These are phyloP conservation scores for Adansonia gregorii DNA, from an alignment of 441 rosid species.

Conservation along the genomic window DNA sequence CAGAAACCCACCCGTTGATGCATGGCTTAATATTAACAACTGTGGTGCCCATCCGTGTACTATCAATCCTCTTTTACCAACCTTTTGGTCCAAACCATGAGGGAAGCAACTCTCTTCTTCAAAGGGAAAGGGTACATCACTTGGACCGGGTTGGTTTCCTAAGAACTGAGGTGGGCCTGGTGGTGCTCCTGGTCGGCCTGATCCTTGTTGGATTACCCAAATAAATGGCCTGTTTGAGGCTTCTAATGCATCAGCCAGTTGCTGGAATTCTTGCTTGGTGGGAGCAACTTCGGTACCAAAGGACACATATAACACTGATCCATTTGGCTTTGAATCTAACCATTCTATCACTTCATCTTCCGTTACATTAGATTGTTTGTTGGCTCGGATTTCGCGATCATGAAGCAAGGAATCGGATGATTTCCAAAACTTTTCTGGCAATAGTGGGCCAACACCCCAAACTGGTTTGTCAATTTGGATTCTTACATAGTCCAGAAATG, in stretches of 20 bases:
- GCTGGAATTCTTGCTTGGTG: constrained; percentile 37
- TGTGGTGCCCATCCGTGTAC: constrained; percentile 48
- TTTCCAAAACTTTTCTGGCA: constrained; percentile 45
- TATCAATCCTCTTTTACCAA: constrained; percentile 37
- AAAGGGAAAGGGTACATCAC: neutral
- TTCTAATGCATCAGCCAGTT: constrained; percentile 43
- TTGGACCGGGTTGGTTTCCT: neutral
- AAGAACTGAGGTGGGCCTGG: constrained; percentile 23
- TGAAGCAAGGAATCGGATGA: constrained; percentile 29
- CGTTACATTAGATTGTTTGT: constrained; percentile 33
- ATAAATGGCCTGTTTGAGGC: constrained; percentile 44
- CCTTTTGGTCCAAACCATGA: constrained; percentile 29
- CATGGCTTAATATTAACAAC: constrained; percentile 40
- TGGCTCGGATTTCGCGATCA: constrained; percentile 37
- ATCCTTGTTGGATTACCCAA: constrained; percentile 48
- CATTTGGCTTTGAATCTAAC: constrained; percentile 47
- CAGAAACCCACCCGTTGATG: constrained; percentile 35
- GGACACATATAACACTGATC: constrained; percentile 52
- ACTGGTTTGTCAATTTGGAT: constrained; percentile 38
- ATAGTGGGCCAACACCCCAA: constrained; percentile 44
- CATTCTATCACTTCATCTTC: constrained; percentile 49
- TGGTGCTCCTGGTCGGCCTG: constrained; percentile 43
- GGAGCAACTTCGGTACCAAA: constrained; percentile 60
- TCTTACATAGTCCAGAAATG: constrained; percentile 34
- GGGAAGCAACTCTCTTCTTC: constrained; percentile 31